Evolutionary conservation across 345 rosid species (phyloP), one percentile per base, ranked within the genome.

Genomic region (Alliaria petiolata): DNA sequence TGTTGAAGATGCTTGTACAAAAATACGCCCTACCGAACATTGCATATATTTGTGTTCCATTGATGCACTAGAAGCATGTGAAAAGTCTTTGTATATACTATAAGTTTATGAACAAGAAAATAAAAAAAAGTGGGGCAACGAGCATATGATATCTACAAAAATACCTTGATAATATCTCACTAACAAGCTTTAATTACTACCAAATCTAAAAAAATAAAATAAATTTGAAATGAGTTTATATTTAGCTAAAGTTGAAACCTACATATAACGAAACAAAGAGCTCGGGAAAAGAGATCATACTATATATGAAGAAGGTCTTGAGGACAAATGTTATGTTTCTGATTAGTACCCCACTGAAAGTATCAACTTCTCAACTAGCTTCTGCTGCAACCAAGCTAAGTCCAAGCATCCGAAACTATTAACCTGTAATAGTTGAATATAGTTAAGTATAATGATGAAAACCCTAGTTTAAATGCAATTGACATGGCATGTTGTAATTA

Each of bases 381-480:
- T 83, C 56, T 71, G 76, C 43, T 81, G 83, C 77, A 89, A 75
- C 74, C 74, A 69, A 63, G 69, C 17, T 46, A 70, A 34, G 78
- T 83, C 81, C 4, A 82, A 42, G 70, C 68, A 59, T 56, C 76
- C 71, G n/a, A 66, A 46, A 71, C 83, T 81, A 62, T 49, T 76
- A 10, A 72, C 88, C 95, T 86, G 85, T 53, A 47, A 22, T 3
- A 22, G 3, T 17, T 35, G 5, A 11, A 36, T 45, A 76, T 69
- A 28, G 25, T 26, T 42, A 53, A 6, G 12, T 6, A 49, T 3
- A 50, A 51, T 17, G 11, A 51, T 17, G 11, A 50, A 67, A 74
- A 34, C 78, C 78, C 75, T 76, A 75, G 49, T 49, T 7, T 49
- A 33, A 58, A 13, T 66, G 16, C 17, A 40, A 17, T 28, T 34